These are phyloP conservation scores for Fraxinus dipetala DNA, from an alignment of 305 asterid genomes.

Conservation along the genomic window DNA sequence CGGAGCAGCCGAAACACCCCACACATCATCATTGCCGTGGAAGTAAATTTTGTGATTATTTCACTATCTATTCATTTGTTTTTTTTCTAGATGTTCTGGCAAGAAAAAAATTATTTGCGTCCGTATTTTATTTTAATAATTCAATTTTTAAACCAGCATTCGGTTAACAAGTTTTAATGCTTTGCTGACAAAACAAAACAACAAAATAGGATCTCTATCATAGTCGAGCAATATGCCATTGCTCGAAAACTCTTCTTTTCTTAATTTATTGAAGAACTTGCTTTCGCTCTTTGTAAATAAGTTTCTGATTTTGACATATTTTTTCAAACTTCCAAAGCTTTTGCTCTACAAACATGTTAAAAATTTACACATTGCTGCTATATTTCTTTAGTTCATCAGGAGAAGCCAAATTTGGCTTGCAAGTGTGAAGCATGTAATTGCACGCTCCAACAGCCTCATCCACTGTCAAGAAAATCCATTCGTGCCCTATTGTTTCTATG, in stretches of 20 bases:
- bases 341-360: background rate
- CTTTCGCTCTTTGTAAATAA: background rate
- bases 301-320: background rate
- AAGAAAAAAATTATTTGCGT: background rate
- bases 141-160: background rate
- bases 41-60: too few relatives aligned
- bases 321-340: background rate
- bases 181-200: background rate
- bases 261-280: background rate
- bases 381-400: conserved; percentile 38
- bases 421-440: conserved; percentile 67
- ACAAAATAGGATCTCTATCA: background rate
- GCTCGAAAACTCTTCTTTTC: background rate
- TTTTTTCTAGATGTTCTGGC: background rate
- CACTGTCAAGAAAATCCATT: conserved; percentile 81
- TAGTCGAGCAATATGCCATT: background rate
- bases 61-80: background rate
- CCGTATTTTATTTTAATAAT: background rate
- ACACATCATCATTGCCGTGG: too few relatives aligned
- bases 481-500: conserved; percentile 65
- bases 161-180: background rate
- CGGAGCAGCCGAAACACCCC: too few relatives aligned
- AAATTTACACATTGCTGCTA: conserved; percentile 50
- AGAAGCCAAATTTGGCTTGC: conserved; percentile 35
- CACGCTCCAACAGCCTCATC: conserved; percentile 90